phyloP scores from a whole-genome alignment of 768 basidiomycete species.

The Tricholoma hemisulphureum region DNA sequence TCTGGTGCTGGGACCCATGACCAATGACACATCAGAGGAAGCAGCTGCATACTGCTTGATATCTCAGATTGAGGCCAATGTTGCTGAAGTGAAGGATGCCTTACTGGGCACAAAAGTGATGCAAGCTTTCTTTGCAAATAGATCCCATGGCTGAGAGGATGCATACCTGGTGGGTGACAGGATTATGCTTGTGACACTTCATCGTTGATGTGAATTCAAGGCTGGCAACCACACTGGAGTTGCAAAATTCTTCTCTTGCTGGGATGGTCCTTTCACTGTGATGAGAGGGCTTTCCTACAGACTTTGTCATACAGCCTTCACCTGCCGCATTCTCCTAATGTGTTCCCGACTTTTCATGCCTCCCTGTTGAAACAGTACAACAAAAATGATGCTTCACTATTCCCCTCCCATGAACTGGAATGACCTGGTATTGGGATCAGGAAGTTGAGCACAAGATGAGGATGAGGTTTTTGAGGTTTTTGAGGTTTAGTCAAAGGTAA shows the following conservation, averaged over 20 bases:
- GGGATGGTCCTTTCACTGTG: slow-evolving; percentile 29
- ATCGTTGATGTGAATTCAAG: slow-evolving; percentile 22
- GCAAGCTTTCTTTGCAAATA: neutral
- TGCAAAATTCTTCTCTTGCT: slow-evolving; percentile 16
- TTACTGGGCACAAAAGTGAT: slow-evolving; percentile 8
- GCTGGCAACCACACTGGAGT: slow-evolving; percentile 14
- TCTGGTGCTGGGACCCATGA: neutral
- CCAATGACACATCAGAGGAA: neutral
- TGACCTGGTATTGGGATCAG: too few relatives aligned
- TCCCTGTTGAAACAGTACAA: slow-evolving; percentile 22
- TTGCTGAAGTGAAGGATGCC: slow-evolving; percentile 7
- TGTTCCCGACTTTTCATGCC: slow-evolving; percentile 34
- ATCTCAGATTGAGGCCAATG: slow-evolving; percentile 5
- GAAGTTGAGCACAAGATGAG: too few relatives aligned
- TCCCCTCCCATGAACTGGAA: slow-evolving; percentile 24
- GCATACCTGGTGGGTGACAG: slow-evolving; percentile 10
- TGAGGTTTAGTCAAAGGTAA: too few relatives aligned
- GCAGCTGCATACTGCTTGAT: neutral
- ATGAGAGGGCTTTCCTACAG: slow-evolving; percentile 9
- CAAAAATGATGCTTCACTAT: slow-evolving; percentile 30
- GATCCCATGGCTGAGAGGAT: too few relatives aligned
- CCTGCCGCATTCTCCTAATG: slow-evolving; percentile 11
- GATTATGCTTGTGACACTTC: slow-evolving; percentile 29
- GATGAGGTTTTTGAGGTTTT: too few relatives aligned
- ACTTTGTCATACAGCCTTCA: slow-evolving; percentile 20